Evolutionary conservation across 1,284 basidiomycete species (phyloP).

Genomic region (Pascua guehoae): DNA sequence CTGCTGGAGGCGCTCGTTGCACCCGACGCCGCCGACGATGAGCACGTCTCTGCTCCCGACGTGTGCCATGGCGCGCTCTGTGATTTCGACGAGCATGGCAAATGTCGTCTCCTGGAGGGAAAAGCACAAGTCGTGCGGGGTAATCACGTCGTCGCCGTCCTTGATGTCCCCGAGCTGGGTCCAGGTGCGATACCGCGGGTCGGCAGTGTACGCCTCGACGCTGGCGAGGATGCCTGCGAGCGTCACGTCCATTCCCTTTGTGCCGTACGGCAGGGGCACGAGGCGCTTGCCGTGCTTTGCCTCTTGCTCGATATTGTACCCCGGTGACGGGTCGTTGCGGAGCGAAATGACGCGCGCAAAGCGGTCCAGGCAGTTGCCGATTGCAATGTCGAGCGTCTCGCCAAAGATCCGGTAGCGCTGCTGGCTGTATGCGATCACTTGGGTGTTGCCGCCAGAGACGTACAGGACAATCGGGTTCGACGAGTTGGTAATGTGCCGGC

Average conservation of each 20-base stretch:
- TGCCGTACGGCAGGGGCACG: conserved; percentile 84
- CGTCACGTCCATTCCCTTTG: conserved; percentile 98
- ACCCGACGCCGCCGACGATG: conserved; percentile 98
- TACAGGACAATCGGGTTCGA: conserved; percentile 96
- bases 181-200: conserved; percentile 63
- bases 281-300: conserved; percentile 73
- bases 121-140: conserved; percentile 91
- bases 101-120: conserved; percentile 96
- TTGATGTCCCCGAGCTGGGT: conserved; percentile 15
- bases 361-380: conserved; percentile 96
- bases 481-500: conserved; percentile 88
- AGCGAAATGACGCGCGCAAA: conserved; percentile 95
- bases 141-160: conserved; percentile 66
- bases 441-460: conserved; percentile 97
- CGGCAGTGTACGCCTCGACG: conserved; percentile 78
- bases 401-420: conserved; percentile 98
- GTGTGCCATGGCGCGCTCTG: conserved; percentile 98
- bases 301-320: conserved; percentile 97
- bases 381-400: conserved; percentile 97
- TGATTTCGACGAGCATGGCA: conserved; percentile 99
- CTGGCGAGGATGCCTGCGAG: conserved; percentile 89
- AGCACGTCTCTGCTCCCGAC: conserved; percentile 93
- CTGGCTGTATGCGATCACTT: conserved; percentile 97
- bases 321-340: conserved; percentile 92
- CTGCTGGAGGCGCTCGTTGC: conserved; percentile 86